phyloP scores from a whole-genome alignment of 208 protist species.

The Vickermania ingenoplastis region DNA sequence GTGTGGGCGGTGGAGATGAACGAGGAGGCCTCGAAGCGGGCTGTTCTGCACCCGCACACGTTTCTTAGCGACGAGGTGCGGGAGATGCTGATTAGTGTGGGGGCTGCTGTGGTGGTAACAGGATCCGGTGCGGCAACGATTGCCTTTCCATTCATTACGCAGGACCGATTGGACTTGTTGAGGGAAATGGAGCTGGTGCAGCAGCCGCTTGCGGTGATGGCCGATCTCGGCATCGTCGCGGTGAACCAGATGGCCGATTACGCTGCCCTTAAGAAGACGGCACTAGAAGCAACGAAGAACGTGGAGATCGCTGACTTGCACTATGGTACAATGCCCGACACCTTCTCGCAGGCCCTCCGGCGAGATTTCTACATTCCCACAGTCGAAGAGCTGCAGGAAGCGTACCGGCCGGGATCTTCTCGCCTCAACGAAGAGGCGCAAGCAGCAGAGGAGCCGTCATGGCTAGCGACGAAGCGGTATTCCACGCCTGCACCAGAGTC shows the following conservation, averaged over 20 bases:
- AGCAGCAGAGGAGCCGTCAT: too few relatives aligned
- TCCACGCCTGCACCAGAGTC: too few relatives aligned
- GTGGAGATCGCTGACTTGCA: too few relatives aligned
- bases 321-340: too few relatives aligned
- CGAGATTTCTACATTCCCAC: too few relatives aligned
- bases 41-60: not conserved
- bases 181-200: slow-evolving; percentile 4
- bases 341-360: too few relatives aligned
- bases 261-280: too few relatives aligned
- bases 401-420: too few relatives aligned
- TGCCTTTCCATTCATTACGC: slow-evolving; percentile 13
- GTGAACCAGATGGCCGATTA: not conserved
- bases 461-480: too few relatives aligned
- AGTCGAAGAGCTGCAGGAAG: too few relatives aligned
- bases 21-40: not conserved
- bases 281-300: too few relatives aligned
- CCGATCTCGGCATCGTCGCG: not conserved
- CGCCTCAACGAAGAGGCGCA: too few relatives aligned
- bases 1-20: not conserved
- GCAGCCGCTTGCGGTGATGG: not conserved
- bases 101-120: not conserved
- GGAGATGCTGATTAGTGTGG: not conserved
- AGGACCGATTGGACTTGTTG: slow-evolving; percentile 12
- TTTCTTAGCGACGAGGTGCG: not conserved
- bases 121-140: slow-evolving; percentile 3